Conservation (phyloP, 371 early-diverging fungal species). For the Mortierella sp. region DNA sequence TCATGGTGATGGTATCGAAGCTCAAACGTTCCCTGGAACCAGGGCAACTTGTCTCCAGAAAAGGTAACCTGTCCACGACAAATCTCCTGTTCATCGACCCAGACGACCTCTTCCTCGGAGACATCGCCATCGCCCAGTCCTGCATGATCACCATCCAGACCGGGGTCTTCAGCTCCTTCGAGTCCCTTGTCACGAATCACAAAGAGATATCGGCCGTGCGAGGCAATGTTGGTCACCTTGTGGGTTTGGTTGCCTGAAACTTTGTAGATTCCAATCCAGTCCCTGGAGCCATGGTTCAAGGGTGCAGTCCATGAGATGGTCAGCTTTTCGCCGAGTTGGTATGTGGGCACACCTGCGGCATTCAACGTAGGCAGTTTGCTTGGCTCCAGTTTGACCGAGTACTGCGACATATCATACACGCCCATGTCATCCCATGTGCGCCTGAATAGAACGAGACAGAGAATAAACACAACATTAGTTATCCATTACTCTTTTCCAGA, state of each 20-base stretch:
- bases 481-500: neutral
- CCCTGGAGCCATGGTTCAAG: conserved; percentile 75
- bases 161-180: conserved; percentile 45
- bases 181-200: conserved; percentile 13
- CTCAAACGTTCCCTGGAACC: conserved; percentile 90
- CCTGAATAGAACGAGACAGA: conserved; percentile 44
- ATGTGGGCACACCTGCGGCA: conserved; percentile 32
- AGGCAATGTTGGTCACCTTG: conserved; percentile 81
- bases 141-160: conserved; percentile 43
- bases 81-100: conserved; percentile 38
- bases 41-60: conserved; percentile 78
- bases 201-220: conserved; percentile 81
- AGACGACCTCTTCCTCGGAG: conserved; percentile 41
- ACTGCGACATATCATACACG: conserved; percentile 65
- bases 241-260: conserved; percentile 77
- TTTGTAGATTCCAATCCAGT: conserved; percentile 95
- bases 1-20: conserved; percentile 91
- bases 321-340: conserved; percentile 81
- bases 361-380: conserved; percentile 20
- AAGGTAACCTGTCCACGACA: conserved; percentile 66
- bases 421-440: conserved; percentile 64
- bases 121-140: conserved; percentile 64
- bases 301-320: conserved; percentile 81
- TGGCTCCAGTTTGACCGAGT: conserved; percentile 56
- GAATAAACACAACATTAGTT: neutral